Percentiles rank a stretch among this genome's conserved stretches.
Evolutionary conservation across 1,139 yeast genomes (phyloP).

Genomic region (Blastobotrys illinoisensis): DNA sequence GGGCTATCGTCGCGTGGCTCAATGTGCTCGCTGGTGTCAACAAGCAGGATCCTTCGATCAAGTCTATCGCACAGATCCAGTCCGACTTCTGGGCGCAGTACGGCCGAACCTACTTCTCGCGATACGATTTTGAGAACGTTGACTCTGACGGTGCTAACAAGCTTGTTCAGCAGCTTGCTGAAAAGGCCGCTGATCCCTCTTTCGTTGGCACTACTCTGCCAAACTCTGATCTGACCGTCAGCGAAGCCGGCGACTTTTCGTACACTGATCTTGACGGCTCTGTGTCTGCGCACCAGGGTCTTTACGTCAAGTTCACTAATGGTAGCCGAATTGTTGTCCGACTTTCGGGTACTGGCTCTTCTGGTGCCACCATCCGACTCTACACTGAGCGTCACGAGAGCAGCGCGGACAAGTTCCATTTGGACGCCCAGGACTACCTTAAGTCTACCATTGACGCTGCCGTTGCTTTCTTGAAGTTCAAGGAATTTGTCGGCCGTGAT

Average conservation of each 20-base stretch:
- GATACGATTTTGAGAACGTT: constrained; percentile 90
- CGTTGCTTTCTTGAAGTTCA: constrained; percentile 61
- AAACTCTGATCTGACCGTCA: constrained; percentile 47
- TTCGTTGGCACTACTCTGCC: constrained; percentile 45
- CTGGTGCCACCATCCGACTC: constrained; percentile 94
- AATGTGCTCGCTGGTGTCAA: constrained; percentile 81
- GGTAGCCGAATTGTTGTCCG: constrained; percentile 88
- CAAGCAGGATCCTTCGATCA: constrained; percentile 45
- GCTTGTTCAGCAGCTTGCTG: constrained; percentile 55
- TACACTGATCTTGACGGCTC: constrained; percentile 95
- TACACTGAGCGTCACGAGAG: constrained; percentile 79
- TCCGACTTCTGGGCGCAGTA: constrained; percentile 82
- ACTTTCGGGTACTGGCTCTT: constrained; percentile 95
- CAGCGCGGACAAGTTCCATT: constrained; percentile 47
- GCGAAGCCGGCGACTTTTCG: constrained; percentile 80
- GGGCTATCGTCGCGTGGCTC: constrained; percentile 98
- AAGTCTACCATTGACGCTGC: constrained; percentile 57
- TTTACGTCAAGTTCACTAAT: constrained; percentile 71
- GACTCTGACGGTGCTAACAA: constrained; percentile 67
- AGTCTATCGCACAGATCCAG: constrained; percentile 75
- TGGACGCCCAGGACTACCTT: constrained; percentile 66
- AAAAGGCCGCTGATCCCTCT: constrained; percentile 23
- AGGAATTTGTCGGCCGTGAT: constrained; percentile 71
- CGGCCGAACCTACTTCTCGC: constrained; percentile 96
- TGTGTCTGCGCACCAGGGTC: constrained; percentile 86